phyloP scores from a whole-genome alignment of 148 eudicot species.

The Rhododendron simsii region DNA sequence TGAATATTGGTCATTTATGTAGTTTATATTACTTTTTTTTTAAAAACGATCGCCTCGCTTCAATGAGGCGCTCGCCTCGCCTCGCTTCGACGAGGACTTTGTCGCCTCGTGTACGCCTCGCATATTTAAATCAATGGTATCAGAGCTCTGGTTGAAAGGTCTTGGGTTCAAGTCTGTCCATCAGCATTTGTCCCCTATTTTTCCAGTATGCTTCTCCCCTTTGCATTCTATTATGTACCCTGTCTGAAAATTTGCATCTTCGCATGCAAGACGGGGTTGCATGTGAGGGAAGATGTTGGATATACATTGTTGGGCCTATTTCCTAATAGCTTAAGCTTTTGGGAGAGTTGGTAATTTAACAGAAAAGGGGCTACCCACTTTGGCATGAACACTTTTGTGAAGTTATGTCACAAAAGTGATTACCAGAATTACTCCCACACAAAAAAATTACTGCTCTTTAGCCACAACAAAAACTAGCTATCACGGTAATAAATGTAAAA shows the following conservation, averaged over 20 bases:
- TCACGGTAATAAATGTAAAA: not conserved
- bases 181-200: not conserved
- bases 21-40: too few relatives aligned
- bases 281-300: too few relatives aligned
- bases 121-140: too few relatives aligned
- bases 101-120: too few relatives aligned
- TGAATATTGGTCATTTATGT: too few relatives aligned
- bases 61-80: too few relatives aligned
- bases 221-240: not conserved
- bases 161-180: not conserved
- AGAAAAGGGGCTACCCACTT: not conserved
- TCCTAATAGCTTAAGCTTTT: too few relatives aligned
- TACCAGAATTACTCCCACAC: not conserved
- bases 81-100: too few relatives aligned
- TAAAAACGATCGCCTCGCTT: too few relatives aligned
- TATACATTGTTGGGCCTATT: too few relatives aligned
- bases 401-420: not conserved
- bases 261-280: too few relatives aligned
- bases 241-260: too few relatives aligned
- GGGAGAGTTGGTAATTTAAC: not conserved
- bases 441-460: not conserved
- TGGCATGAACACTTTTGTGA: not conserved
- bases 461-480: not conserved
- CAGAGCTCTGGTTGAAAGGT: not conserved
- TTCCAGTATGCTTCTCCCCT: not conserved